These are phyloP conservation scores for Dissoconium aciculare DNA, from an alignment of 2,329 filamentous ascomycete genomes.

Conservation along the genomic window DNA sequence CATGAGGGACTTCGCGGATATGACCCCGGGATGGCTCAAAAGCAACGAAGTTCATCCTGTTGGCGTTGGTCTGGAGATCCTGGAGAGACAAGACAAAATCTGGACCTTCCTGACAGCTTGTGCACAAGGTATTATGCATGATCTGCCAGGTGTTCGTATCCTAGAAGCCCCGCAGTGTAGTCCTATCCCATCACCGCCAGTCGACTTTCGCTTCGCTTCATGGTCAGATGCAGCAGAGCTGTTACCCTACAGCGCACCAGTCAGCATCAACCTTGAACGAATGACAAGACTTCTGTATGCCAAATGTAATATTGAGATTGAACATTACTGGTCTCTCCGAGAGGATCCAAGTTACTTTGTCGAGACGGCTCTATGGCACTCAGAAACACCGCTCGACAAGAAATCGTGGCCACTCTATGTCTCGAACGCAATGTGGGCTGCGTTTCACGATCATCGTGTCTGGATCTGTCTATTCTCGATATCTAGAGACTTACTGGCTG, in stretches of 20 bases:
- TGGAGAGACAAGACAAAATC: conserved; percentile 5
- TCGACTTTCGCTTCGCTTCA: too few relatives aligned
- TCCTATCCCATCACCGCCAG: too few relatives aligned
- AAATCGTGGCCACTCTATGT: too few relatives aligned
- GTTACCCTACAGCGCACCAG: conserved; percentile 4
- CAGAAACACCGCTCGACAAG: too few relatives aligned
- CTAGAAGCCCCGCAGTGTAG: too few relatives aligned
- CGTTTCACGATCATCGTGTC: too few relatives aligned
- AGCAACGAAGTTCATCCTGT: conserved; percentile 1
- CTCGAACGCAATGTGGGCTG: too few relatives aligned
- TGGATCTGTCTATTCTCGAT: too few relatives aligned
- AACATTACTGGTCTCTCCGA: conserved; percentile 7
- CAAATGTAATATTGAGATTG: conserved; percentile 3
- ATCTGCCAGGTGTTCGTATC: too few relatives aligned
- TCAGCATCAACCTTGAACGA: conserved; percentile 2
- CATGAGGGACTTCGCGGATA: conserved; percentile 5
- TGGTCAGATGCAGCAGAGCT: conserved; percentile 4
- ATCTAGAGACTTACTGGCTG: too few relatives aligned
- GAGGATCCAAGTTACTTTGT: conserved; percentile 8
- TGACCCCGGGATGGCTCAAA: conserved; percentile 3
- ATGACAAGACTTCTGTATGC: conserved; percentile 6
- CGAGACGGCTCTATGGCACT: too few relatives aligned
- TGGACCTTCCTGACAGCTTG: conserved; percentile 5
- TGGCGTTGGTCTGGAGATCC: conserved; percentile 7
- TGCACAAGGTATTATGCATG: conserved; percentile 5